Evolutionary conservation across 176 grass and related monocot genomes (phyloP).

Genomic region (Melocanna baccifera): DNA sequence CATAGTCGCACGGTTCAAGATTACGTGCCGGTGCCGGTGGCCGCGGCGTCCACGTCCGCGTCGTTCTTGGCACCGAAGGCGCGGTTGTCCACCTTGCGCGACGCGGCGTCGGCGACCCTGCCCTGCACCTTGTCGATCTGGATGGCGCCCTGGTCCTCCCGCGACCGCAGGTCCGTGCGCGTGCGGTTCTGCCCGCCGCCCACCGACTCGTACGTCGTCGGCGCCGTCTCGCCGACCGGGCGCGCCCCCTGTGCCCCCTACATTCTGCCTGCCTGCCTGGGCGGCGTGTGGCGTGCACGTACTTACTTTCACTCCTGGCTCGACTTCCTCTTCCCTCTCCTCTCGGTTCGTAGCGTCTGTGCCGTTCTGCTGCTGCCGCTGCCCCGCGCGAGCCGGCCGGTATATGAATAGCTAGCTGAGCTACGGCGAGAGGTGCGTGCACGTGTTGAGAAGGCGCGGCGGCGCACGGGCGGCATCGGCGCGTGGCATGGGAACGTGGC

Average conservation of each 20-base stretch:
- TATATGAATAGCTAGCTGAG: neutral
- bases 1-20: neutral
- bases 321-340: neutral
- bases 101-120: slow-evolving; percentile 50
- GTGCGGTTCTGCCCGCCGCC: slow-evolving; percentile 53
- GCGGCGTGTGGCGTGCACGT: neutral
- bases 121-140: slow-evolving; percentile 67
- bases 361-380: neutral
- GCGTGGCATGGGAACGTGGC: slow-evolving; percentile 21
- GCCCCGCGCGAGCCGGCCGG: neutral
- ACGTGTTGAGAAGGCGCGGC: neutral
- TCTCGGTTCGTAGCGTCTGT: neutral
- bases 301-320: neutral
- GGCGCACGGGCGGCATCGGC: neutral
- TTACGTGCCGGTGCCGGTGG: slow-evolving; percentile 39
- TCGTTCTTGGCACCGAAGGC: slow-evolving; percentile 17
- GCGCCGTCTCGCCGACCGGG: slow-evolving; percentile 38
- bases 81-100: slow-evolving; percentile 13
- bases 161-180: slow-evolving; percentile 40
- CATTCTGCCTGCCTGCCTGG: neutral
- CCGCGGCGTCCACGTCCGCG: slow-evolving; percentile 4
- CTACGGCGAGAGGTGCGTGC: neutral
- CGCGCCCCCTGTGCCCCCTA: slow-evolving; percentile 58
- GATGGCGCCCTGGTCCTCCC: slow-evolving; percentile 59
- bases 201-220: slow-evolving; percentile 70